These are phyloP conservation scores for Saraca asoca DNA, from an alignment of 331 rosid species.

Conservation along the genomic window DNA sequence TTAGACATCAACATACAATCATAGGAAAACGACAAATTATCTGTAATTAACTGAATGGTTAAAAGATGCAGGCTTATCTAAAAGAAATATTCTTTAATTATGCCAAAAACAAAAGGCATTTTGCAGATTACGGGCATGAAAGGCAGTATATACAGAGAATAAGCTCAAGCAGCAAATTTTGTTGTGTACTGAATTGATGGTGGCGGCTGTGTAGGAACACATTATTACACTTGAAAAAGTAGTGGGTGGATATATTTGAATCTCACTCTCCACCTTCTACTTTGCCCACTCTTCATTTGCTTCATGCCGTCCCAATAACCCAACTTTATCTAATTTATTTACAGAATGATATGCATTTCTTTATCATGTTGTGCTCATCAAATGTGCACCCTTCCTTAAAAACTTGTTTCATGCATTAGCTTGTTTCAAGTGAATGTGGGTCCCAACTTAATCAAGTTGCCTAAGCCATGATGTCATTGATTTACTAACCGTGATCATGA, in stretches of 20 bases:
- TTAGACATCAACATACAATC: constrained; percentile 22
- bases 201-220: constrained; percentile 54
- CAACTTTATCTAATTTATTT: constrained; percentile 7
- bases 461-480: constrained; percentile 45
- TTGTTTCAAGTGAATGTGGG: constrained; percentile 23
- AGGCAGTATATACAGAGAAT: too few relatives aligned
- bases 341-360: not conserved
- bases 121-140: too few relatives aligned
- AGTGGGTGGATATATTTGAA: constrained; percentile 31
- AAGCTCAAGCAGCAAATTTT: not conserved
- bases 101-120: not conserved
- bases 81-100: constrained; percentile 13
- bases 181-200: not conserved
- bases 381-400: constrained; percentile 9
- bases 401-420: not conserved
- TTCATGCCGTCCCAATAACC: constrained; percentile 36
- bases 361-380: constrained; percentile 31
- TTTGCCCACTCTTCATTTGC: constrained; percentile 43
- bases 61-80: not conserved
- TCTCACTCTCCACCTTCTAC: constrained; percentile 51
- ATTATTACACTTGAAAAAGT: constrained; percentile 17
- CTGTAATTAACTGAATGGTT: not conserved
- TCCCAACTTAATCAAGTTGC: constrained; percentile 44
- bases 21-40: constrained; percentile 13
- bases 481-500: constrained; percentile 32